These are phyloP conservation scores for Aphanomyces astaci DNA, from an alignment of 352 stramenopile genomes.

Conservation along the genomic window DNA sequence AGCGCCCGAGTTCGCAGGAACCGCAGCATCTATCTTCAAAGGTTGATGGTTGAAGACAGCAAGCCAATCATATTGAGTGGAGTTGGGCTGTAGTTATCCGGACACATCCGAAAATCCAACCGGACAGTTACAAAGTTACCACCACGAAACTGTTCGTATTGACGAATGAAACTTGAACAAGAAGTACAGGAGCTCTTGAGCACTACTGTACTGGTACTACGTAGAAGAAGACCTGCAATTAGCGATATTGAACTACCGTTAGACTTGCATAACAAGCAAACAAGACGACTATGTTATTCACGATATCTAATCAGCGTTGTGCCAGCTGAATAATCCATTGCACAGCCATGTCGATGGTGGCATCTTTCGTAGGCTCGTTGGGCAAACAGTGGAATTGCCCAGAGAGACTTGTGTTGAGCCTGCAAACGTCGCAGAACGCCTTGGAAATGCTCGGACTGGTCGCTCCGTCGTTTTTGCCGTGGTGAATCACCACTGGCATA, in stretches of 20 bases:
- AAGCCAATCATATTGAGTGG: conserved; percentile 3
- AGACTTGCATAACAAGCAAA: too few relatives aligned
- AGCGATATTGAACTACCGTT: too few relatives aligned
- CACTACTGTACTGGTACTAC: too few relatives aligned
- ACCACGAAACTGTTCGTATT: too few relatives aligned
- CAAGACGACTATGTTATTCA: too few relatives aligned
- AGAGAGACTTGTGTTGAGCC: background rate
- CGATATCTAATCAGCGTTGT: background rate
- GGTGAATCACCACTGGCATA: conserved; percentile 4
- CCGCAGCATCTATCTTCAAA: conserved; percentile 9
- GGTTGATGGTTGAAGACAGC: conserved; percentile 15
- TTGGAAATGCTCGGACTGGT: conserved; percentile 19
- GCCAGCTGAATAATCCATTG: conserved; percentile 1
- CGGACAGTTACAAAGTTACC: background rate
- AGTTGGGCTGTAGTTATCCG: background rate
- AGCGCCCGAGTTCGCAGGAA: background rate
- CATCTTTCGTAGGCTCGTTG: conserved; percentile 12
- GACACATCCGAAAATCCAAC: background rate
- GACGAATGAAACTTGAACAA: too few relatives aligned
- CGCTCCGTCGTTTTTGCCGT: conserved; percentile 9
- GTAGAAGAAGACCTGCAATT: too few relatives aligned
- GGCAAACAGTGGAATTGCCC: conserved; percentile 22
- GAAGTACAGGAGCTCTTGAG: too few relatives aligned
- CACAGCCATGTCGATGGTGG: background rate
- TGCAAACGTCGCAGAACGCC: conserved; percentile 2